A percentile compares a stretch with the other conserved stretches of the same genome.
phyloP scores from a whole-genome alignment of 371 early-diverging fungal genomes.

The Mortierella polycephala region DNA sequence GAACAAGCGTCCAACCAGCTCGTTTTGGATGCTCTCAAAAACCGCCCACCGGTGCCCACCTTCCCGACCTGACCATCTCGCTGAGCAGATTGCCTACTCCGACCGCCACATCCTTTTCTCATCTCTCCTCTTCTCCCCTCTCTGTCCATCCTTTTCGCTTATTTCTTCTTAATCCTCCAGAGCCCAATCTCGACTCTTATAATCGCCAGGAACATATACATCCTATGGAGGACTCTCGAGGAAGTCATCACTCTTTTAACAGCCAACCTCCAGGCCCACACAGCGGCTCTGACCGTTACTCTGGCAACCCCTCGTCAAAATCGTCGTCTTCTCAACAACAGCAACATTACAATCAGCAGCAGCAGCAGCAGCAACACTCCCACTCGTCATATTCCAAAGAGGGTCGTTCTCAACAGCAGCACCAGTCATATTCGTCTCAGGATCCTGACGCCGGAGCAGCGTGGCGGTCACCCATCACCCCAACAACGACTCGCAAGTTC shows the following conservation, averaged over 20 bases:
- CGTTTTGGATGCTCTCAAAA: too few relatives aligned
- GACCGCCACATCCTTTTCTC: too few relatives aligned
- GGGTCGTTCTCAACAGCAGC: constrained; percentile 10
- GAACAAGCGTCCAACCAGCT: too few relatives aligned
- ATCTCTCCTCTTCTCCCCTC: background rate
- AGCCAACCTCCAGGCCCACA: constrained; percentile 4
- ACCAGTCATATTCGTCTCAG: constrained; percentile 14
- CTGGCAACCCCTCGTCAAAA: constrained; percentile 9
- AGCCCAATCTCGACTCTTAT: background rate
- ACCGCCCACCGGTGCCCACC: too few relatives aligned
- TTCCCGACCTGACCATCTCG: too few relatives aligned
- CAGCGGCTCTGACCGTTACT: constrained; percentile 20
- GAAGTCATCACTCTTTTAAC: constrained; percentile 11
- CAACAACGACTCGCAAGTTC: constrained; percentile 49
- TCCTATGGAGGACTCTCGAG: constrained; percentile 34
- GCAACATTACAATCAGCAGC: constrained; percentile 27
- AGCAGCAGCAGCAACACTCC: constrained; percentile 20
- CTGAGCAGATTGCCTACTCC: too few relatives aligned
- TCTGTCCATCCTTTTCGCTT: background rate
- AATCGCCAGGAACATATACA: background rate
- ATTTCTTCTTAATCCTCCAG: background rate
- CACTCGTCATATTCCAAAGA: constrained; percentile 26
- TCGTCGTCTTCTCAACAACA: constrained; percentile 21
- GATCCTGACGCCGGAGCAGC: constrained; percentile 28
- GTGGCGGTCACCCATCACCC: constrained; percentile 50